Evolutionary conservation across 805 yeast genomes (phyloP).

Genomic region (Suhomyces tanzawaensis): DNA sequence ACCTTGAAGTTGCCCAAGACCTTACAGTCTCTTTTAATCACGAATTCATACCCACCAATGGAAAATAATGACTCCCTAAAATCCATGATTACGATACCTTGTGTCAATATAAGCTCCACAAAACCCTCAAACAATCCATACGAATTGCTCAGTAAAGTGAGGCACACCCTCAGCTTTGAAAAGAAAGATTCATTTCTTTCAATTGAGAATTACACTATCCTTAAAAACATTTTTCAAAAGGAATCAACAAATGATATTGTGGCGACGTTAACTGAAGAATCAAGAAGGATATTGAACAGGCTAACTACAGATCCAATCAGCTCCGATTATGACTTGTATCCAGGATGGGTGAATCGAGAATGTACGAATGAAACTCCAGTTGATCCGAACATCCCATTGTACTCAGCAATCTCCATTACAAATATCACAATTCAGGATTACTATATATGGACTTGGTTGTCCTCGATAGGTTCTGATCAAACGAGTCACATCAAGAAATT

Average conservation of each 20-base stretch:
- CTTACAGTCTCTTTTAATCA: constrained; percentile 60
- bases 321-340: constrained; percentile 36
- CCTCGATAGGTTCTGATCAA: constrained; percentile 73
- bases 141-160: constrained; percentile 53
- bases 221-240: constrained; percentile 67
- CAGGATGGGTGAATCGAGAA: constrained; percentile 34
- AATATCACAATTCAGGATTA: constrained; percentile 80
- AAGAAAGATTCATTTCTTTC: constrained; percentile 68
- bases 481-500: constrained; percentile 58
- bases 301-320: constrained; percentile 35
- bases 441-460: constrained; percentile 89
- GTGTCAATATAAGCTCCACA: constrained; percentile 59
- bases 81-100: constrained; percentile 53
- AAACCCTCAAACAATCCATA: constrained; percentile 46
- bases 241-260: constrained; percentile 53
- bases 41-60: constrained; percentile 75
- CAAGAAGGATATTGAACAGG: constrained; percentile 53
- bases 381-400: constrained; percentile 34
- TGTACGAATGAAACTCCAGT: constrained; percentile 11
- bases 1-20: constrained; percentile 61
- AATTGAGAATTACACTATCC: constrained; percentile 72
- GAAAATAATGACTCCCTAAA: constrained; percentile 30
- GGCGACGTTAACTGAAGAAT: constrained; percentile 68
- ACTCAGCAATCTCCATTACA: constrained; percentile 41
- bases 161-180: constrained; percentile 60